phyloP scores from a whole-genome alignment of 108 stramenopile genomes.

The Nannochloropsis oceanica region DNA sequence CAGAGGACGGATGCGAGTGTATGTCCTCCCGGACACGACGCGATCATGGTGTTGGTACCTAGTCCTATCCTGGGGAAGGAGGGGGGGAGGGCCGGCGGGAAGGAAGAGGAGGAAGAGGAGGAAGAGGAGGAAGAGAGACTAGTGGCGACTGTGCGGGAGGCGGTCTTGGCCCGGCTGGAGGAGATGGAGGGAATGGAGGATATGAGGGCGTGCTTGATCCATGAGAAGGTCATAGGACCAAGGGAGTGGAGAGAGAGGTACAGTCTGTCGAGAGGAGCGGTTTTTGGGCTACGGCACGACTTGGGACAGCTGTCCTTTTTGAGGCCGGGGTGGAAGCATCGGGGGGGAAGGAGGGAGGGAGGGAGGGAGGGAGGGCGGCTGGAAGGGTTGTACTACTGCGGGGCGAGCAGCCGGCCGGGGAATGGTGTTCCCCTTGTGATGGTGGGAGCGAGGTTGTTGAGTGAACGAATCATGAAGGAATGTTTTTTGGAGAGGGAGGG shows the following conservation, averaged over 20 bases:
- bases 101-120: background rate
- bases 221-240: conserved; percentile 23
- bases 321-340: background rate
- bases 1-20: conserved; percentile 48
- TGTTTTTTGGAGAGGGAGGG: background rate
- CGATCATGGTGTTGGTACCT: conserved; percentile 56
- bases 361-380: background rate
- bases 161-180: conserved; percentile 11
- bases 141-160: background rate
- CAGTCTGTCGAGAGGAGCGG: conserved; percentile 22
- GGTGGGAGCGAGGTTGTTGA: conserved; percentile 49
- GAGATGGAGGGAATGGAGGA: conserved; percentile 13
- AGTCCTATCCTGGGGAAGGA: background rate
- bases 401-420: conserved; percentile 70
- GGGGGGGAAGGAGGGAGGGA: background rate
- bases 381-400: conserved; percentile 55
- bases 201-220: conserved; percentile 12
- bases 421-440: conserved; percentile 79
- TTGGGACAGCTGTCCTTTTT: conserved; percentile 27
- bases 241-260: conserved; percentile 29
- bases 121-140: background rate
- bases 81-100: background rate
- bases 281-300: conserved; percentile 29
- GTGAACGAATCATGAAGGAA: background rate
- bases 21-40: conserved; percentile 48